Evolutionary conservation across 2,329 filamentous ascomycete genomes (phyloP).

Genomic region (Elsinoe batatas): DNA sequence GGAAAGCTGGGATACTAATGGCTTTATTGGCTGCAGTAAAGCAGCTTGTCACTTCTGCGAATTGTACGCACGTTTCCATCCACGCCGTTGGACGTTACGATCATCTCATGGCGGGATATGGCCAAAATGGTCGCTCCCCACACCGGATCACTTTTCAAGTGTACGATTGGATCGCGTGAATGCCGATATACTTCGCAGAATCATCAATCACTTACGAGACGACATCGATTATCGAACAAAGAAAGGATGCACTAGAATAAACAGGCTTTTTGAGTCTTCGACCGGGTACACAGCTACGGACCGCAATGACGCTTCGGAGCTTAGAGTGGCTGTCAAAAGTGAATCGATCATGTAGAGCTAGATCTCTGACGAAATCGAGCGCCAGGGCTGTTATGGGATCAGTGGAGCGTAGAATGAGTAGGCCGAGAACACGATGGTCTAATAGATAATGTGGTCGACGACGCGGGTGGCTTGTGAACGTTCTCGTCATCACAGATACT

Average conservation of each 20-base stretch:
- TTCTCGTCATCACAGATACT: too few relatives aligned
- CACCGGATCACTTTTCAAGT: not conserved
- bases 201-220: not conserved
- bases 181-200: not conserved
- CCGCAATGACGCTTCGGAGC: too few relatives aligned
- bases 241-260: not conserved
- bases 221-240: not conserved
- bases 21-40: slow-evolving; percentile 1
- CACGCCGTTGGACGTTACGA: not conserved
- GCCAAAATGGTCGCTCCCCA: not conserved
- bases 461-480: too few relatives aligned
- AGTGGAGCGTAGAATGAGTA: too few relatives aligned
- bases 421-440: too few relatives aligned
- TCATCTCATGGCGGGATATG: not conserved
- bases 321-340: too few relatives aligned
- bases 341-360: too few relatives aligned
- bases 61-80: not conserved
- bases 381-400: too few relatives aligned
- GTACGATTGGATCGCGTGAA: not conserved
- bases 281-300: not conserved
- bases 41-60: not conserved
- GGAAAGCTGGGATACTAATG: not conserved
- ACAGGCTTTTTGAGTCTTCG: not conserved
- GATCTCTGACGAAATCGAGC: too few relatives aligned
- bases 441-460: too few relatives aligned